Percentiles rank a stretch among this genome's conserved stretches.
These are phyloP conservation scores for Sphagnurus paluster DNA, from an alignment of 1,284 basidiomycete species.

Conservation along the genomic window DNA sequence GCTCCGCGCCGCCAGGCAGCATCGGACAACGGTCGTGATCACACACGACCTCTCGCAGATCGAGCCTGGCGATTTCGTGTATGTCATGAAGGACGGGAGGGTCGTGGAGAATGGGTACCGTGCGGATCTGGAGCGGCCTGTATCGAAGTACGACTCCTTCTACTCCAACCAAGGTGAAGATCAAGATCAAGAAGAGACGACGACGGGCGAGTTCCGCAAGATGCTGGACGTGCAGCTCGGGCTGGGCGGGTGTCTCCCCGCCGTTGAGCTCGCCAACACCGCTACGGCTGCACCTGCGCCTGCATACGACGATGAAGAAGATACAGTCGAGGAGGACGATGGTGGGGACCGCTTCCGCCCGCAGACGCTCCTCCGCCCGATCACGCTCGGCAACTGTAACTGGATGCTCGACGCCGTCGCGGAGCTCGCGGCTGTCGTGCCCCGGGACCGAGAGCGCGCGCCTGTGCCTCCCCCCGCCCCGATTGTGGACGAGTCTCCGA, in stretches of 20 bases:
- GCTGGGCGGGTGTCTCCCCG: constrained; percentile 50
- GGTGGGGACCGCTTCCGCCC: constrained; percentile 36
- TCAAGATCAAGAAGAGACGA: neutral
- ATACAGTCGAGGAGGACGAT: constrained; percentile 1
- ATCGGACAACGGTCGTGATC: constrained; percentile 93
- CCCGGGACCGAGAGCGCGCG: constrained; percentile 15
- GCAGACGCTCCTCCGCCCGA: constrained; percentile 26
- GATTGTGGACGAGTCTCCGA: neutral
- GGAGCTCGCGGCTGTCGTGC: constrained; percentile 48
- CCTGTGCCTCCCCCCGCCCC: neutral
- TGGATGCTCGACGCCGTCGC: constrained; percentile 82
- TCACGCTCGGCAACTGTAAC: constrained; percentile 58
- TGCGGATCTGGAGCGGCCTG: constrained; percentile 30
- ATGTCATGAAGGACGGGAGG: constrained; percentile 81
- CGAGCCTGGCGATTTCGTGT: constrained; percentile 79
- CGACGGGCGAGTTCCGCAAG: constrained; percentile 53
- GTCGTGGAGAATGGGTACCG: constrained; percentile 92
- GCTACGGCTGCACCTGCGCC: too few species aligned
- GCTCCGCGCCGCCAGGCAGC: constrained; percentile 78
- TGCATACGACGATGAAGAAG: constrained; percentile 16
- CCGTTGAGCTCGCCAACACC: constrained; percentile 32
- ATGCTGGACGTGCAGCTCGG: constrained; percentile 52
- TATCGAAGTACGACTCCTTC: neutral
- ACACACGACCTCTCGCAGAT: constrained; percentile 95
- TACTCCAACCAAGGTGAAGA: neutral